Evolutionary conservation across 75 land plant genomes (phyloP).

Genomic region (Selaginella tamariscina): DNA sequence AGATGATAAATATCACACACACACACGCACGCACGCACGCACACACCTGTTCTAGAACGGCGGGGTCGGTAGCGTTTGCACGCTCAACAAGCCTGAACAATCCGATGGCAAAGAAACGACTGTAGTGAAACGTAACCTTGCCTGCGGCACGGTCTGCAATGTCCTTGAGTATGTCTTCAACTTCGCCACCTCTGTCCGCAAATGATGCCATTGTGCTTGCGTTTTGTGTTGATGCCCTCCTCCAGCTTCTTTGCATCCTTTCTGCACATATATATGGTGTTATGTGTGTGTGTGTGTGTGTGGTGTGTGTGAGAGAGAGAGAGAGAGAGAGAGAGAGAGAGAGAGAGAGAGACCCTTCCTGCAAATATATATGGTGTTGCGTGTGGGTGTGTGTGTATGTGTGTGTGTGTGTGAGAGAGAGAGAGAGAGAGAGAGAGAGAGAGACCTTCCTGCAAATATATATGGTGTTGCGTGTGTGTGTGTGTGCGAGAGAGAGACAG

Average conservation of each 20-base stretch:
- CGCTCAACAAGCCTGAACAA: slow-evolving; percentile 82
- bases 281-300: no score
- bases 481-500: no score
- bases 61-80: slow-evolving; percentile 91
- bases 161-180: slow-evolving; percentile 62
- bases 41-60: slow-evolving; percentile 62
- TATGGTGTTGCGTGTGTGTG: no score
- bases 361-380: no score
- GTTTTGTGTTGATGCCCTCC: slow-evolving; percentile 76
- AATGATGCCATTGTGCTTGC: slow-evolving; percentile 54
- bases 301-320: neutral
- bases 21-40: neutral
- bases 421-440: slow-evolving; percentile 8
- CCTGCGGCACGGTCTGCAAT: slow-evolving; percentile 74
- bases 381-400: no score
- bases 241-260: slow-evolving; percentile 81
- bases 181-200: slow-evolving; percentile 72
- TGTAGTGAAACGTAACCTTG: slow-evolving; percentile 72
- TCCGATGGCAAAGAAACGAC: slow-evolving; percentile 97
- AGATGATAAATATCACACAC: neutral
- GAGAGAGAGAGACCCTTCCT: neutral
- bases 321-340: slow-evolving; percentile 14
- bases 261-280: no score
- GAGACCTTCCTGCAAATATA: no score
- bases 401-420: neutral